Conservation (phyloP, 73 alveolate species). For the Paramecium biaurelia region DNA sequence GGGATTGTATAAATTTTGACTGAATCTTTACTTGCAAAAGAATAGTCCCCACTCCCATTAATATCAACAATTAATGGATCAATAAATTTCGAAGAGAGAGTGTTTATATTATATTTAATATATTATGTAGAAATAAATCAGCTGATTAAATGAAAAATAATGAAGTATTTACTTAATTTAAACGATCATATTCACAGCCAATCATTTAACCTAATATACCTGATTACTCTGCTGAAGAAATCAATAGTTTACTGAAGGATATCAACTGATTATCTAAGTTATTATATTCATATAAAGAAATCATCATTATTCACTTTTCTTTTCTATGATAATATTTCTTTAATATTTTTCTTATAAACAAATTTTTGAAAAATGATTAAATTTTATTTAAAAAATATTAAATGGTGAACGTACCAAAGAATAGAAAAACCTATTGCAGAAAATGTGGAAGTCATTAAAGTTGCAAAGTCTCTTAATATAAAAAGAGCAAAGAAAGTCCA, state of each 20-base stretch:
- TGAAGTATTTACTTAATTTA: background rate
- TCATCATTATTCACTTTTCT: background rate
- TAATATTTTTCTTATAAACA: background rate
- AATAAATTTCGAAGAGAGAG: background rate
- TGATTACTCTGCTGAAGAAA: background rate
- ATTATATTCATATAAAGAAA: background rate
- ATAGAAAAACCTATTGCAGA: constrained; percentile 79
- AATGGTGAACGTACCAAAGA: constrained; percentile 85
- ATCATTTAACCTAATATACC: background rate
- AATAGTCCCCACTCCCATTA: background rate
- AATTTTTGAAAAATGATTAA: constrained; percentile 28
- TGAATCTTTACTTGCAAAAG: background rate
- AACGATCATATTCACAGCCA: background rate
- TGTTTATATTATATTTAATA: background rate
- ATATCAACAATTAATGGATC: background rate
- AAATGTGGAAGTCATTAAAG: constrained; percentile 78
- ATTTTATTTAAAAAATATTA: background rate
- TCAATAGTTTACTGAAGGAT: background rate
- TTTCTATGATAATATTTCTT: background rate
- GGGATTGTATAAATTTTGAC: background rate
- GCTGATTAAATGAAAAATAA: background rate
- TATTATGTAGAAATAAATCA: background rate
- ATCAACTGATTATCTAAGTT: background rate
- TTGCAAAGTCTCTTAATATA: constrained; percentile 87
- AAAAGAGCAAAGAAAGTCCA: constrained; percentile 85